Base-by-base conservation (phyloP, 31 red algal genomes). In the Porphyra umbilicalis region DNA sequence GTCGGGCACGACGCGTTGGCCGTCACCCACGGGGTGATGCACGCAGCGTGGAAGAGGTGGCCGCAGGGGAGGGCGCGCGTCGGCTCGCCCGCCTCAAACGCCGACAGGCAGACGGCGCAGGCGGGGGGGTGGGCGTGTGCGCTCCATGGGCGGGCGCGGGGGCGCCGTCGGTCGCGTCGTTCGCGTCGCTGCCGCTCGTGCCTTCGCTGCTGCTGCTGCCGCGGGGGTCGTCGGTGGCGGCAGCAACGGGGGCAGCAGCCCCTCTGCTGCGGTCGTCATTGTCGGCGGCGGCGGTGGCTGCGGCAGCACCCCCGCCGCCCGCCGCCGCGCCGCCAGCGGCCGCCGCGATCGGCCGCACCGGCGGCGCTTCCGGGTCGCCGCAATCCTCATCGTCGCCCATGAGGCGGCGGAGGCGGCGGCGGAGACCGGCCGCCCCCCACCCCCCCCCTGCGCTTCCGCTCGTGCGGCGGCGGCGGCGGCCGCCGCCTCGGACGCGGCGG, bases 1-100 rank as follows among this genome's bases (percentile, higher is more conserved):
- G 90, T 85, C 15, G 90, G 90, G 77, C 90, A 92, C 8, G 80
- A 83, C 16, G 87, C 83, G 77, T 82, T 86, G 33, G 80, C 42
- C 33, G 57, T 86, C 35, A 97, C 71, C 94, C 94, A 97, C 40
- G 86, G 86, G 82, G 74, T 80, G 74, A 82, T 87, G 76, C 85
- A 87, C 2, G 20, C 75, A 32, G 80, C 38, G 76, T 87, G 85
- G 81, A 87, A 87, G 36, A 75, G 33, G 68, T 87, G 85, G 25
- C 37, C 75, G 38, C 85, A 87, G 33, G 85, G 78, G 30, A 87
- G 79, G 31, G 76, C 33, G 36, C 85, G 77, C 8, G 38, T 38
- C 36, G 38, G 42, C 8, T 87, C 85, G 14, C 85, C 85, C 8
- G 34, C 33, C 35, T 31, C 39, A 35, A 87, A 68, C 38, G 37